These are phyloP conservation scores for Phytophthora boehmeriae DNA, from an alignment of 352 stramenopile species.

Conservation along the genomic window DNA sequence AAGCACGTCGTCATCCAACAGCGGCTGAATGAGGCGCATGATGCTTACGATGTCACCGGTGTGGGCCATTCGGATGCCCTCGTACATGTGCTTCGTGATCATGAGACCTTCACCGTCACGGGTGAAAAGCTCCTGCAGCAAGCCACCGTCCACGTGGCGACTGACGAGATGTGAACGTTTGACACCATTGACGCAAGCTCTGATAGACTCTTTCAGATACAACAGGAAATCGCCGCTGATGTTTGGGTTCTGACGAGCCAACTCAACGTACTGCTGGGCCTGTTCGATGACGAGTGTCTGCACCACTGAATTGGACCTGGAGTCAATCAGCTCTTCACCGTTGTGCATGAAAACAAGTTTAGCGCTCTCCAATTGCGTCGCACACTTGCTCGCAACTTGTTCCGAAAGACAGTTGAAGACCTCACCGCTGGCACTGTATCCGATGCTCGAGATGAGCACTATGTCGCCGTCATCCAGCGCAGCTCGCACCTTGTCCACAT, in stretches of 20 bases:
- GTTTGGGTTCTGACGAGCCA: constrained; percentile 64
- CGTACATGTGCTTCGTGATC: constrained; percentile 97
- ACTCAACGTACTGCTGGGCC: constrained; percentile 81
- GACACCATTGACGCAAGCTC: constrained; percentile 84
- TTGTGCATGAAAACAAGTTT: constrained; percentile 93
- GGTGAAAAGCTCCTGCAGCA: constrained; percentile 98
- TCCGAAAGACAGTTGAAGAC: constrained; percentile 92
- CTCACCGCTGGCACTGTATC: constrained; percentile 95
- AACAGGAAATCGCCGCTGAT: constrained; percentile 76
- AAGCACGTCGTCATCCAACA: constrained; percentile 88
- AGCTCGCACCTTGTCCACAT: constrained; percentile 90
- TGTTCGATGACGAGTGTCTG: constrained; percentile 84
- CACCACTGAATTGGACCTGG: constrained; percentile 76
- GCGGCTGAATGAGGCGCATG: constrained; percentile 88
- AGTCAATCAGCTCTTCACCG: constrained; percentile 86
- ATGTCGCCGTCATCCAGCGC: constrained; percentile 95
- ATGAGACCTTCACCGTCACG: constrained; percentile 96
- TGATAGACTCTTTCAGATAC: constrained; percentile 87
- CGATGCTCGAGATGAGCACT: constrained; percentile 96
- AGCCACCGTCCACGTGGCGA: constrained; percentile 83
- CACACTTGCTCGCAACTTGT: constrained; percentile 88
- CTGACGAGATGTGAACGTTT: constrained; percentile 88
- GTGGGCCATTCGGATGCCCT: constrained; percentile 93
- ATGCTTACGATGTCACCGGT: constrained; percentile 92
- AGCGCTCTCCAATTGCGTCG: constrained; percentile 78